These are phyloP conservation scores for Alternaria viburni DNA, from an alignment of 2,329 filamentous ascomycete species.

Conservation along the genomic window DNA sequence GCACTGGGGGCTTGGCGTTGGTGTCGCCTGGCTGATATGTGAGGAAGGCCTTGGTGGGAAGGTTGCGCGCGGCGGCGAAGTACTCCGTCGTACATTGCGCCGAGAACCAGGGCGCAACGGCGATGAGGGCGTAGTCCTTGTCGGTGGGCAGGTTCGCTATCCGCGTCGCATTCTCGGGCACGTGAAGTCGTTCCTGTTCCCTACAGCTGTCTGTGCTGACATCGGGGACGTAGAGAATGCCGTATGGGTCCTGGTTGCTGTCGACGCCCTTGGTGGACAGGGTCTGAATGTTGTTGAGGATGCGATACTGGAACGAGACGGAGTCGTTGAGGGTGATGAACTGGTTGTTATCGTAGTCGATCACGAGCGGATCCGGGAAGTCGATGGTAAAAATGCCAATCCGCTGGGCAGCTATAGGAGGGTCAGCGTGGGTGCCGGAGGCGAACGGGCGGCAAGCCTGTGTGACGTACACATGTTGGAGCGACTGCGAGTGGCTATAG, in stretches of 20 bases:
- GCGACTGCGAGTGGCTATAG: background rate
- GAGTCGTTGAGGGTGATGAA: slow-evolving; percentile 38
- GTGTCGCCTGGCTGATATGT: slow-evolving; percentile 59
- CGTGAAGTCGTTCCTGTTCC: slow-evolving; percentile 65
- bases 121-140: slow-evolving; percentile 74
- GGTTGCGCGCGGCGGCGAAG: slow-evolving; percentile 67
- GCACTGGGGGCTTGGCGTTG: slow-evolving; percentile 68
- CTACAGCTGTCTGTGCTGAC: slow-evolving; percentile 69
- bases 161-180: slow-evolving; percentile 78
- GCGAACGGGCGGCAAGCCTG: slow-evolving; percentile 3
- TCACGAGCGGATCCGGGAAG: slow-evolving; percentile 43
- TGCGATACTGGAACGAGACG: slow-evolving; percentile 47
- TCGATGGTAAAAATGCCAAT: slow-evolving; percentile 46
- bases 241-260: slow-evolving; percentile 69
- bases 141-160: slow-evolving; percentile 68
- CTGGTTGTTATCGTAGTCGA: slow-evolving; percentile 38
- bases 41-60: slow-evolving; percentile 62
- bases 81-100: slow-evolving; percentile 75
- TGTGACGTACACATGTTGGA: slow-evolving; percentile 50
- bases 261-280: slow-evolving; percentile 72
- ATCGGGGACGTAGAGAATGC: slow-evolving; percentile 85
- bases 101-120: slow-evolving; percentile 85
- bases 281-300: slow-evolving; percentile 70
- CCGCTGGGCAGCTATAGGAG: slow-evolving; percentile 39
- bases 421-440: slow-evolving; percentile 3